Evolutionary conservation across 1,139 yeast genomes (phyloP), one percentile per base, ranked within the genome.

Genomic region (Hyphopichia khmerensis): DNA sequence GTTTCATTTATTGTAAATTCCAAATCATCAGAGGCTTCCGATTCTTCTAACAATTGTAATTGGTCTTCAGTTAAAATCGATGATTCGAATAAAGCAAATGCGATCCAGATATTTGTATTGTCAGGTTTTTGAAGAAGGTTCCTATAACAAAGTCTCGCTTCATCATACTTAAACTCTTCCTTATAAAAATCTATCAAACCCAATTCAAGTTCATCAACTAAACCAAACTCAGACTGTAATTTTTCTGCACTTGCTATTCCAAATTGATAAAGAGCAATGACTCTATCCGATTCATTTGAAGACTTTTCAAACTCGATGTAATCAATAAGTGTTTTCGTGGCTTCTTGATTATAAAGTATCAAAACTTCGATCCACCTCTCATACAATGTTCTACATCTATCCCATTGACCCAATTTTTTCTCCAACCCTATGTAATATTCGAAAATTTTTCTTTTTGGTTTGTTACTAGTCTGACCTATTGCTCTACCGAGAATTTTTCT

Each of bases 401-500:
- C 95, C 73, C 85, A 84, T 52, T 87, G 90, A 26, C 85, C 86
- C 38, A 87, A 55, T 40, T 65, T 65, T 36, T 53, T 62, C 53
- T 84, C 90, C 27, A 83, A 51, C 3, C 56, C 70, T 43, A 91
- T 84, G 59, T 93, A 93, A 47, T 72, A 75, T 46, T 69, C 69
- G 57, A 84, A 83, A 0, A 88, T 62, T 41, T 79, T 80, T 2
- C 65, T 68, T 54, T 85, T 86, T 0, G 87, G 84, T 30, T 74
- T 69, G 16, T 69, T 36, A 36, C 59, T 51, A n/a, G 65, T 54
- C 39, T 57, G 61, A 0, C 96, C 98, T 32, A 93, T 70, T 0
- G 87, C 77, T 41, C 75, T 69, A 0, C 98, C 97, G 18, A 90
- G 62, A 1, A 86, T 65, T 58, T 82, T 85, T 30, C 98, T 71